phyloP scores from a whole-genome alignment of 148 eudicot species.

The Beta vulgaris region DNA sequence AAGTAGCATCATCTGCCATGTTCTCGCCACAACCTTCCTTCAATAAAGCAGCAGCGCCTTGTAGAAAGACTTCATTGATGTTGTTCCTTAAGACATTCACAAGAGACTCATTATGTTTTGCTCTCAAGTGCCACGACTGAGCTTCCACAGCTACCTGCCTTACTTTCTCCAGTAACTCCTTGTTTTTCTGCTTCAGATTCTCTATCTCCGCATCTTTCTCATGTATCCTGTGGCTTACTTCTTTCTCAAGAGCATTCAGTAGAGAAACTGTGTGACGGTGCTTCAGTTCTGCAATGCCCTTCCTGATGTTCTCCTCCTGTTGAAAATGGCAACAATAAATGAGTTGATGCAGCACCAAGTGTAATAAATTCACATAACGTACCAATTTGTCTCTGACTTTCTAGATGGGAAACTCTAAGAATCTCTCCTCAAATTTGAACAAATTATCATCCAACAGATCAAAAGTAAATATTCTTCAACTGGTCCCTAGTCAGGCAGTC shows the following conservation, averaged over 20 bases:
- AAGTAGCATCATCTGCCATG: conserved; percentile 33
- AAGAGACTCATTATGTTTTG: conserved; percentile 40
- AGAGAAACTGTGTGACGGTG: conserved; percentile 35
- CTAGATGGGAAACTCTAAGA: background rate
- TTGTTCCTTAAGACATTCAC: conserved; percentile 37
- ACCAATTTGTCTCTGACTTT: background rate
- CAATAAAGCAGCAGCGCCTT: conserved; percentile 23
- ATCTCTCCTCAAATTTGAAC: background rate
- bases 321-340: conserved; percentile 7
- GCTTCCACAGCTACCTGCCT: conserved; percentile 35
- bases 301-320: conserved; percentile 42
- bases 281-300: conserved; percentile 39
- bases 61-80: conserved; percentile 32
- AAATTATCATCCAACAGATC: background rate
- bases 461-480: too few relatives aligned
- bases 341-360: background rate
- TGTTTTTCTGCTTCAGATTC: conserved; percentile 40
- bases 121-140: conserved; percentile 40
- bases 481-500: too few relatives aligned
- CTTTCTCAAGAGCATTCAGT: conserved; percentile 38
- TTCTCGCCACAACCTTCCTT: conserved; percentile 47
- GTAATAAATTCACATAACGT: background rate
- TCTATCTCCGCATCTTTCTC: conserved; percentile 47
- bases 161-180: conserved; percentile 37
- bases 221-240: conserved; percentile 27